Evolutionary conservation across 2,329 filamentous ascomycete species (phyloP).

Genomic region (Aspergillus vadensis): DNA sequence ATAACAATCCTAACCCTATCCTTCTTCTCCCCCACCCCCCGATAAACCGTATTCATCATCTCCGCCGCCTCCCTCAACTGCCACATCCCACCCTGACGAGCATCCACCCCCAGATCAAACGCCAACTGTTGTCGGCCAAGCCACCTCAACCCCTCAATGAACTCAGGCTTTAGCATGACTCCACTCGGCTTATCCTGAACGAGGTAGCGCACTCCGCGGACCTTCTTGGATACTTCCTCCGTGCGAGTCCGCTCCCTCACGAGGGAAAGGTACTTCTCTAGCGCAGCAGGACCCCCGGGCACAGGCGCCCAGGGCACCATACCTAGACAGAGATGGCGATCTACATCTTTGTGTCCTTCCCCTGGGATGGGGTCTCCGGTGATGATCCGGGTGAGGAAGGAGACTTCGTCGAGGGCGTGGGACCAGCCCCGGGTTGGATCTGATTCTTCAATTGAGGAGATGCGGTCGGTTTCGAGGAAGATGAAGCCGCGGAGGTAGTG

Average conservation of each 20-base stretch:
- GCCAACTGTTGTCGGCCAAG: conserved; percentile 64
- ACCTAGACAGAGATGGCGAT: conserved; percentile 63
- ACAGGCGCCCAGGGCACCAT: conserved; percentile 87
- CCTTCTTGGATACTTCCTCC: conserved; percentile 64
- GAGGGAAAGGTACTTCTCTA: conserved; percentile 66
- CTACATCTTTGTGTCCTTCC: conserved; percentile 59
- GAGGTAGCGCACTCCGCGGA: conserved; percentile 81
- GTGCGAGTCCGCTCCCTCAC: conserved; percentile 59
- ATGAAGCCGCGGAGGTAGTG: conserved; percentile 68
- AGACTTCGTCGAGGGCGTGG: conserved; percentile 70
- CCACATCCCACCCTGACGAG: conserved; percentile 71
- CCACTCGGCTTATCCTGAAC: conserved; percentile 74
- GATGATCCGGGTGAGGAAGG: conserved; percentile 67
- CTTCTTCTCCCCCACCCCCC: conserved; percentile 52
- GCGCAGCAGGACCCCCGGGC: conserved; percentile 59
- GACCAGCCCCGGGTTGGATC: conserved; percentile 58
- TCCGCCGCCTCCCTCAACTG: conserved; percentile 71
- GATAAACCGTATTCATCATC: conserved; percentile 69
- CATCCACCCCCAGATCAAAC: conserved; percentile 85
- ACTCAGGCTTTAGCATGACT: conserved; percentile 63
- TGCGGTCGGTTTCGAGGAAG: conserved; percentile 80
- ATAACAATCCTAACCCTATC: conserved; percentile 72
- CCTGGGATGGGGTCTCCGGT: conserved; percentile 59
- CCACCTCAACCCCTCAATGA: conserved; percentile 67
- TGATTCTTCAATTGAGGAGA: conserved; percentile 57